These are phyloP conservation scores for Actinomortierella ambigua DNA, from an alignment of 371 early-diverging fungal genomes.

Conservation along the genomic window DNA sequence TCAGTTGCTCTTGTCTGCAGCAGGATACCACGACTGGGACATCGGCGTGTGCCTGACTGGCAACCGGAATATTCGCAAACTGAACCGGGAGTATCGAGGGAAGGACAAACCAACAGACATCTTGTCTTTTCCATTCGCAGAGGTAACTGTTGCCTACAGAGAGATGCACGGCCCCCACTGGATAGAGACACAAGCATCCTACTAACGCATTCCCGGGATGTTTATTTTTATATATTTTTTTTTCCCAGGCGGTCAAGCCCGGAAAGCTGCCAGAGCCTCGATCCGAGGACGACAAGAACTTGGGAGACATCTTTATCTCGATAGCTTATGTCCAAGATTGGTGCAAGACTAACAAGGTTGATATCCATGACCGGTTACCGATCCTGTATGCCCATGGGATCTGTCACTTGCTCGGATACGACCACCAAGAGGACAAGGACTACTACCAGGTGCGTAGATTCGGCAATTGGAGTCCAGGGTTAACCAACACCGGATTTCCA, in stretches of 20 bases:
- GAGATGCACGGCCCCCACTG: no score
- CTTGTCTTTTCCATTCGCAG: constrained; percentile 56
- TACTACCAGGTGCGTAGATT: constrained; percentile 34
- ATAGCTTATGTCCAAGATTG: constrained; percentile 48
- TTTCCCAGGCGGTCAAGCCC: constrained; percentile 36
- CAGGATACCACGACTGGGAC: constrained; percentile 56
- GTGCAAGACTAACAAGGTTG: constrained; percentile 43
- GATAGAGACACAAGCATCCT: no score
- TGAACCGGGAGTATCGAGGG: constrained; percentile 50
- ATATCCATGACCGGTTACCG: constrained; percentile 47
- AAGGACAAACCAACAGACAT: constrained; percentile 55
- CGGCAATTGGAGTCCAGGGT: neutral
- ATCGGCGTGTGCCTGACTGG: constrained; percentile 53
- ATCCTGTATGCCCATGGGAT: constrained; percentile 56
- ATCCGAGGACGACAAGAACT: constrained; percentile 48
- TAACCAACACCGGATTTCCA: neutral
- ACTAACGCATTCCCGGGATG: no score
- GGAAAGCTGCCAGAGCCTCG: constrained; percentile 29
- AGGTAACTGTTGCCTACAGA: constrained; percentile 34
- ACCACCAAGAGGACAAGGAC: constrained; percentile 50
- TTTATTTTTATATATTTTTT: no score
- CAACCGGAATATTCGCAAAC: constrained; percentile 37
- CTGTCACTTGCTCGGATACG: constrained; percentile 62
- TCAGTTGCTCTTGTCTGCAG: constrained; percentile 44
- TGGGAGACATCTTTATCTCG: constrained; percentile 58